Percentiles rank a stretch among this genome's conserved stretches.
Conservation (phyloP, 176 grass and related monocot species). For the Paspalum vaginatum region DNA sequence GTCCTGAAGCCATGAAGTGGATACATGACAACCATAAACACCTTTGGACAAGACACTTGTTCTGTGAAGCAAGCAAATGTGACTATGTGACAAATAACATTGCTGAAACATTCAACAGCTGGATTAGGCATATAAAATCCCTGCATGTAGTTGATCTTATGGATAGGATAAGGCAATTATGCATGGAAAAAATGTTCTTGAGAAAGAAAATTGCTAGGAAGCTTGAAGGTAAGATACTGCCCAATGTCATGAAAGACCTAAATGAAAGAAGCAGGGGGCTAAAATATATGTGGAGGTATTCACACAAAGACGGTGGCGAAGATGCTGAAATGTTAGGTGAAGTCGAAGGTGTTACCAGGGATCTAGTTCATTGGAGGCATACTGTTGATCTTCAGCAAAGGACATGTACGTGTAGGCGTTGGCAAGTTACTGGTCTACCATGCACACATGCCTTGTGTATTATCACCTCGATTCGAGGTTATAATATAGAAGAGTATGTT, state of each 20-base stretch:
- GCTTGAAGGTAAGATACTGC: not conserved
- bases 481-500: not conserved
- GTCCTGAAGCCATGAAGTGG: not conserved
- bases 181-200: constrained; percentile 7
- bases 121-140: not conserved
- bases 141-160: not conserved
- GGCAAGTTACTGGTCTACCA: not conserved
- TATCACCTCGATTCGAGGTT: not conserved
- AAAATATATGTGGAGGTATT: not conserved
- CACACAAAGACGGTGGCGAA: not conserved
- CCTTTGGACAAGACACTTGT: not conserved
- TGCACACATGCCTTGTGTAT: constrained; percentile 1
- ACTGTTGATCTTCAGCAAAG: not conserved
- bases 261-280: not conserved
- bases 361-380: constrained; percentile 5
- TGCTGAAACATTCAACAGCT: not conserved
- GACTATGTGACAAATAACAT: not conserved
- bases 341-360: not conserved
- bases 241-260: not conserved
- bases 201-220: not conserved
- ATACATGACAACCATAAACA: not conserved
- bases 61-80: not conserved
- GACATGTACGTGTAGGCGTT: not conserved
- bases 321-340: not conserved
- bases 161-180: not conserved